A percentile compares a stretch with the other conserved stretches of the same genome.
These are phyloP conservation scores for Eucalyptus albens DNA, from an alignment of 345 rosid species.

Conservation along the genomic window DNA sequence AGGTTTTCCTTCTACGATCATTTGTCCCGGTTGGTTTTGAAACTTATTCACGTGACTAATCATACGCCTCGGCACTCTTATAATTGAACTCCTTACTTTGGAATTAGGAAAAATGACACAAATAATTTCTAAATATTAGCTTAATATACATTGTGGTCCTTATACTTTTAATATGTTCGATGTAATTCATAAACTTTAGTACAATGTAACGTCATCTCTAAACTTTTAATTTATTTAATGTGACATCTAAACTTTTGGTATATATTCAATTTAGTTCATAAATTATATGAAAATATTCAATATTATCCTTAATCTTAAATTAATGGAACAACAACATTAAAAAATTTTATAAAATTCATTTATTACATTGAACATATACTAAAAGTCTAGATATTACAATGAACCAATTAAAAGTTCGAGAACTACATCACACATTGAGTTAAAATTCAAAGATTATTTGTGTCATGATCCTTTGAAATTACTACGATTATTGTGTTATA, in stretches of 20 bases:
- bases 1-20: neutral
- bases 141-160: no score
- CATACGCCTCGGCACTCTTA: neutral
- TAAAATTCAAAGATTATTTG: no score
- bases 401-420: neutral
- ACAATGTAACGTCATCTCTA: fast-evolving
- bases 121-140: no score
- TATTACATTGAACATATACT: neutral
- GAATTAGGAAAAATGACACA: neutral
- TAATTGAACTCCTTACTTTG: neutral
- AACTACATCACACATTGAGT: neutral
- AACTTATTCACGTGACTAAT: neutral
- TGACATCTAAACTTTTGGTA: neutral
- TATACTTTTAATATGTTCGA: no score
- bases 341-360: no score
- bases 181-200: no score
- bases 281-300: no score
- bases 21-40: neutral
- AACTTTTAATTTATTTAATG: no score
- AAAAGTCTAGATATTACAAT: no score
- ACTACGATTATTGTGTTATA: neutral
- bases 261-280: no score
- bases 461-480: neutral
- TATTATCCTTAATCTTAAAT: neutral
- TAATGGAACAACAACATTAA: neutral